Base-by-base conservation (phyloP, 176 grass and related monocot species). In the Stipa capillata region DNA sequence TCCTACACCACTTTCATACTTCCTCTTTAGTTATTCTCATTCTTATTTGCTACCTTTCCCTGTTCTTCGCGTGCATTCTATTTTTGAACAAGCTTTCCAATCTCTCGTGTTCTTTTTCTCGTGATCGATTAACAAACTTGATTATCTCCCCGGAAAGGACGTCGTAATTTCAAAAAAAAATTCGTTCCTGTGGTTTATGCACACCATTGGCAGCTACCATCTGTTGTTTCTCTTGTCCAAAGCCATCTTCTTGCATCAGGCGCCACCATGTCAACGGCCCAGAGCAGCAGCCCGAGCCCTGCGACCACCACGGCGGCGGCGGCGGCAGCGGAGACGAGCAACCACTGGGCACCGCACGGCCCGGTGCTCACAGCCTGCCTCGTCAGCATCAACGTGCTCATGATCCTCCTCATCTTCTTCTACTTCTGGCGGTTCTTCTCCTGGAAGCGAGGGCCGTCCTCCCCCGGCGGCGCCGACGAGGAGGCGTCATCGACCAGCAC, bases 371-470 rank as follows among this genome's bases (percentile, higher is more conserved):
- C 69, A 10, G 82, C 77, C 21, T 79, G 58, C 57, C 43, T 94
- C 18, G 82, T 91, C 12, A 68, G 54, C 51, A 12, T 91, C n/a
- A 94, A 94, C 74, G 7, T 91, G 51, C 78, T 91, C 54, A 31
- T 88, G 64, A 44, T 94, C 74, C 1, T 80, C 35, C 77, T 93
- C 81, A 35, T 93, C 73, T 60, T 85, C 45, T 76, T 93, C 58
- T 90, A 61, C 58, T 93, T 93, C 81, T 93, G 85, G 73, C 67
- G 74, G 12, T 88, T 85, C 88, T 93, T 93, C 85, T 83, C 72
- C 77, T 40, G 60, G 17, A 90, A 88, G 44, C 79, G 14, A 0
- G 42, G 49, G 4, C 21, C 79, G 37, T 17, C 52, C 6, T 53
- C 69, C 8, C 29, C 29, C 0, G 40, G 6, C 44, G 59, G 8